Percentiles rank a stretch among this genome's conserved stretches.
Evolutionary conservation across 148 eudicot genomes (phyloP).

Genomic region (Fagopyrum tataricum): DNA sequence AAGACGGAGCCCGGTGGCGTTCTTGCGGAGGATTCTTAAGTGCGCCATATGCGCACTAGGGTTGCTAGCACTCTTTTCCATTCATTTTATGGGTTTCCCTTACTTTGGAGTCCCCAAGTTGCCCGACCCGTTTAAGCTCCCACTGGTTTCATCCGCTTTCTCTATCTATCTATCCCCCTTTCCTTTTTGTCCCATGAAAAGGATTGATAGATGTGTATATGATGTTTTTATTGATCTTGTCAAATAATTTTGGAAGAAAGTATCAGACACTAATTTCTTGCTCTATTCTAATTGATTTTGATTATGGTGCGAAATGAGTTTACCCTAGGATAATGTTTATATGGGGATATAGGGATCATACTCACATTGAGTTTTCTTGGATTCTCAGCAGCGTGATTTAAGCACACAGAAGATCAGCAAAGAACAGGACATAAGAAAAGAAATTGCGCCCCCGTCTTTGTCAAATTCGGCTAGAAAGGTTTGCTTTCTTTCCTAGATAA

Average conservation of each 20-base stretch:
- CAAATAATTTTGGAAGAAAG: neutral
- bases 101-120: conserved; percentile 39
- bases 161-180: neutral
- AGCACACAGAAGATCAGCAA: conserved; percentile 43
- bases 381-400: conserved; percentile 56
- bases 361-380: conserved; percentile 7
- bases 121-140: conserved; percentile 56
- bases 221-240: neutral
- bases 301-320: neutral
- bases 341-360: conserved; percentile 17
- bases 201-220: neutral
- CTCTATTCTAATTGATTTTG: neutral
- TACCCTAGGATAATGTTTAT: neutral
- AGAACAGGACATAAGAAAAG: conserved; percentile 39
- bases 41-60: conserved; percentile 58
- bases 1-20: conserved; percentile 40
- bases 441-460: conserved; percentile 49
- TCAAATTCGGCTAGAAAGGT: conserved; percentile 57
- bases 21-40: conserved; percentile 44
- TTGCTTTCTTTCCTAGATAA: conserved; percentile 21
- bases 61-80: conserved; percentile 48
- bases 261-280: neutral
- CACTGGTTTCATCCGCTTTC: conserved; percentile 34
- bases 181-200: neutral
- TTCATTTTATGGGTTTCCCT: conserved; percentile 35